Base-by-base conservation (phyloP, 257 asterid genomes). In the Solanum arcanum region DNA sequence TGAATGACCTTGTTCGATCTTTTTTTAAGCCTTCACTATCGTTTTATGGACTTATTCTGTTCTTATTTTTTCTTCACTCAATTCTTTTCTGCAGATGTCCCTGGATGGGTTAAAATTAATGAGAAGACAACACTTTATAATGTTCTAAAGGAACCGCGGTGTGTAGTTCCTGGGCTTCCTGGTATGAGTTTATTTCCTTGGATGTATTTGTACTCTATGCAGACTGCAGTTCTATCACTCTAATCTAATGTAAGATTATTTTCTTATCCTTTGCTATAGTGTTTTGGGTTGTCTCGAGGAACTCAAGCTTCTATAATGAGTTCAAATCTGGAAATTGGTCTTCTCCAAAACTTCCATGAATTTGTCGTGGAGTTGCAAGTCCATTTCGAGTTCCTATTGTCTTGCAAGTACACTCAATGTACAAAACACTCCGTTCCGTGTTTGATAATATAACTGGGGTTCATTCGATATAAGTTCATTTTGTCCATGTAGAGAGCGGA, bases 311-410 rank as follows among this genome's bases (percentile, higher is more conserved):
- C 93, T 95, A 95, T 83, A 87, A 86, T 33, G 92, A 91, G 87
- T 95, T 97, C 91, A 94, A 88, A 90, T 91, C 96, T 47, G 98
- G 98, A 78, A 94, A 94, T 64, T 97, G 99, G 99, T 86, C 93
- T 88, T 90, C 88, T 15, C 96, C 98, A n/a, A 66, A 84, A 85
- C 84, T 91, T 49, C 89, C 87, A 49, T 91, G 90, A 92, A 29
- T 31, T 29, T 49, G 44, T 81, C 12, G 29, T 29, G 29, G 41
- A 81, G 84, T 46, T 78, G 84, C 42, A 9, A 46, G 27, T 78
- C 66, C 66, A 56, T 46, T 27, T 5, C 27, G 62, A 78, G 64
- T 25, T 42, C 37, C 62, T 44, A 25, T 77, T 77, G 83, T 13
- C 84, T 25, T 44, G 83, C 16, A 46, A 77, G 83, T 44, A 25